Evolutionary conservation across 202 grass and related monocot genomes (phyloP), one percentile per base, ranked within the genome.

Genomic region (Digitaria exilis): DNA sequence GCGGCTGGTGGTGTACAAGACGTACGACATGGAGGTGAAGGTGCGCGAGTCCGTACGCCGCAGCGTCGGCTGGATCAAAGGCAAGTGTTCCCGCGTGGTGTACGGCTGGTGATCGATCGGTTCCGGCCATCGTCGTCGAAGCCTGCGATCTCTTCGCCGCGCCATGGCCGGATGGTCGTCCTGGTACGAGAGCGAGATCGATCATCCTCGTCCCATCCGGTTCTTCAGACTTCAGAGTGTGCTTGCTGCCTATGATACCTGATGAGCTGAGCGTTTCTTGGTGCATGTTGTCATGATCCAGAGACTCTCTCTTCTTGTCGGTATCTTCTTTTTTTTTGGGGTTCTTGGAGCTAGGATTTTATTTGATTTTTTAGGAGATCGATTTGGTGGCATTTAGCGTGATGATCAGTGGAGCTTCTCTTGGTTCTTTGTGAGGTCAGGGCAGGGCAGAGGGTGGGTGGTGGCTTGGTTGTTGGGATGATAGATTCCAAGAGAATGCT

Each of bases 41-140:
- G 73, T 97, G 73, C 94, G 92, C 72, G 78, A 76, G 1, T 94
- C 94, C 0, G 32, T 97, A 9, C 80, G 94, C 17, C 90, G 87
- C 83, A 84, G 92, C 90, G 77, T 97, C 35, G 85, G 67, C 51
- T 97, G 94, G 94, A 82, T 97, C 55, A 97, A 94, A 71, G 84
- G 85, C n/a, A 94, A 88, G 85, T 97, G 71, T 92, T 83, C 88
- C 72, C 84, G 89, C 79, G 78, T 80, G 11, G 83, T 90, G 12
- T 76, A 92, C 76, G 87, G 87, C 52, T 85, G 49, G 73, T 79
- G 74, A 84, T 51, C 63, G 6, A 1, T 19, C 14, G n/a, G 21
- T 52, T 3, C 17, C 29, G n/a, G n/a, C n/a, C n/a, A n/a, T n/a
- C n/a, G n/a, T n/a, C n/a, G n/a, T n/a, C n/a, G n/a, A n/a, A n/a